Evolutionary conservation across 2,329 filamentous ascomycete genomes (phyloP).

Genomic region (Fusarium bactridioides): DNA sequence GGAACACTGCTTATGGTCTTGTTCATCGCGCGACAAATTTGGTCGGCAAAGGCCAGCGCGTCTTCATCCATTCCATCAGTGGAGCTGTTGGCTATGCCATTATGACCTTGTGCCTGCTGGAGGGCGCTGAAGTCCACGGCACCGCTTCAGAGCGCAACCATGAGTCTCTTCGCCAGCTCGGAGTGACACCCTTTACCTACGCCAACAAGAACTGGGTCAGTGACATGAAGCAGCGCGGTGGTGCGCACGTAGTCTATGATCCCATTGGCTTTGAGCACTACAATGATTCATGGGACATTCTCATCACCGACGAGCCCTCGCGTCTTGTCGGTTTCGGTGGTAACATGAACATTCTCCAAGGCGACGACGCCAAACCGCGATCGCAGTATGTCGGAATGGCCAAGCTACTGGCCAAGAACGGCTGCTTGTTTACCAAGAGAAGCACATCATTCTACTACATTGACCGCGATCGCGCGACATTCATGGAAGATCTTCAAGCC

Average conservation of each 20-base stretch:
- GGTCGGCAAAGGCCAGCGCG: constrained; percentile 53
- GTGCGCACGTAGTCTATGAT: constrained; percentile 58
- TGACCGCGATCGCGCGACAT: constrained; percentile 45
- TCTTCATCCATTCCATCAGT: constrained; percentile 60
- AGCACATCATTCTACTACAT: constrained; percentile 50
- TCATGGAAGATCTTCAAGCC: constrained; percentile 41
- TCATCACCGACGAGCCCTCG: constrained; percentile 47
- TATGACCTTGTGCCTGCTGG: constrained; percentile 51
- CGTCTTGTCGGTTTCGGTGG: constrained; percentile 51
- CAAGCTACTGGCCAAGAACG: constrained; percentile 47
- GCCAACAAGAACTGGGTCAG: constrained; percentile 58
- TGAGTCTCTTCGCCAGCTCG: constrained; percentile 47
- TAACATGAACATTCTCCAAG: constrained; percentile 45
- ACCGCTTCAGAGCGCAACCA: constrained; percentile 58
- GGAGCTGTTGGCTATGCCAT: constrained; percentile 57
- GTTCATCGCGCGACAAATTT: constrained; percentile 47
- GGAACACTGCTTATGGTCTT: constrained; percentile 53
- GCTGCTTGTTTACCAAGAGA: constrained; percentile 40
- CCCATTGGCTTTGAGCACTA: constrained; percentile 59
- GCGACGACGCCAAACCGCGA: constrained; percentile 43
- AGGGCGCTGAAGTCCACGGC: constrained; percentile 58
- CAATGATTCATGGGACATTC: constrained; percentile 57
- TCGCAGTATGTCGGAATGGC: constrained; percentile 43
- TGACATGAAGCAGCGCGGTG: constrained; percentile 54
- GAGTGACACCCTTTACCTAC: constrained; percentile 56